Percentiles rank a stretch among this genome's conserved stretches.
phyloP scores from a whole-genome alignment of 257 asterid genomes.

The Nicotiana otophora region DNA sequence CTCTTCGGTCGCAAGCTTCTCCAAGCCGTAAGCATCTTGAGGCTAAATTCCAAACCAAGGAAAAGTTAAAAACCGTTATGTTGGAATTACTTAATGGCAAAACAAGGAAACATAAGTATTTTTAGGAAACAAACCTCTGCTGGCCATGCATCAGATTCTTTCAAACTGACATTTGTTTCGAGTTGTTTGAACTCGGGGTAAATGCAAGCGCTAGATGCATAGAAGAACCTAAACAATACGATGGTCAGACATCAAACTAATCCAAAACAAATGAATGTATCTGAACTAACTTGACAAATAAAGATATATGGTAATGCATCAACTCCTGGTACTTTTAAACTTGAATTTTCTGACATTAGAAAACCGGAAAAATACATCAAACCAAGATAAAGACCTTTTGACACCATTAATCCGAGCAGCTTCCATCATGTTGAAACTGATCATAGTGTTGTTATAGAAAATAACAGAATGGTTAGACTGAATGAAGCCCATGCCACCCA shows the following conservation, averaged over 20 bases:
- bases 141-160: constrained; percentile 95
- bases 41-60: constrained; percentile 40
- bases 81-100: not conserved
- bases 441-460: constrained; percentile 89
- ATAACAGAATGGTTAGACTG: constrained; percentile 93
- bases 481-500: constrained; percentile 98
- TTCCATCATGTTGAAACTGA: constrained; percentile 92
- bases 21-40: constrained; percentile 92
- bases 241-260: not conserved
- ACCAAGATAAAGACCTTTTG: constrained; percentile 46
- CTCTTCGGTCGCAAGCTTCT: constrained; percentile 86
- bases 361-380: not conserved
- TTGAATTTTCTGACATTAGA: not conserved
- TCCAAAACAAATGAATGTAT: not conserved
- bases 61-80: not conserved
- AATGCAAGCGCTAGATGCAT: constrained; percentile 93
- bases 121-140: constrained; percentile 58
- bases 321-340: not conserved
- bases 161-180: constrained; percentile 89
- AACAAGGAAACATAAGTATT: not conserved
- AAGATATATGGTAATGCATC: not conserved
- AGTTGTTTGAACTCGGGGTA: constrained; percentile 92
- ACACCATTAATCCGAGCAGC: constrained; percentile 74
- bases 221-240: constrained; percentile 57
- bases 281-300: not conserved